Conservation (phyloP, 108 stramenopile species). For the Cyclotella atomus region DNA sequence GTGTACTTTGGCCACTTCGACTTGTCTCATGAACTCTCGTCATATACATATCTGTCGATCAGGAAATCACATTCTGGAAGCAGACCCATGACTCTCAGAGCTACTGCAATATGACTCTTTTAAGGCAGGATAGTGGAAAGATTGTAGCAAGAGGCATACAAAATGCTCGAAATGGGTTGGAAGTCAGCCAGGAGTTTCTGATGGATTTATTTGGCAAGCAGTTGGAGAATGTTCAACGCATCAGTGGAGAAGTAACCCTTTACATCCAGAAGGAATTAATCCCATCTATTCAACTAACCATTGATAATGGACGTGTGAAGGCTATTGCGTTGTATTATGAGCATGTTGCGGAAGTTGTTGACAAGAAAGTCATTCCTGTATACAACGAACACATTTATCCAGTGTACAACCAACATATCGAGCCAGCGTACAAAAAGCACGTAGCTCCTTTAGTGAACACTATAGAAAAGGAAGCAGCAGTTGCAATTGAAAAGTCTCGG, state of each 20-base stretch:
- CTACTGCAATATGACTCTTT: constrained; percentile 38
- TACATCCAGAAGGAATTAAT: constrained; percentile 12
- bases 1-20: background rate
- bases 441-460: constrained; percentile 35
- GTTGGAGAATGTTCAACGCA: constrained; percentile 6
- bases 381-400: constrained; percentile 47
- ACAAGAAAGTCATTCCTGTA: constrained; percentile 19
- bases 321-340: constrained; percentile 30
- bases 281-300: constrained; percentile 1
- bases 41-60: background rate
- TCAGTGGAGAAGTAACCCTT: constrained; percentile 8
- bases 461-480: constrained; percentile 26
- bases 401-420: constrained; percentile 38
- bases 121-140: constrained; percentile 36
- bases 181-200: constrained; percentile 15
- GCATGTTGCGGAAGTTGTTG: constrained; percentile 22
- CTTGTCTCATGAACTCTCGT: background rate
- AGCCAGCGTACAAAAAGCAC: constrained; percentile 39
- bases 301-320: constrained; percentile 3
- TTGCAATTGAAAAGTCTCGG: constrained; percentile 23
- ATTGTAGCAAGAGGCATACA: constrained; percentile 21
- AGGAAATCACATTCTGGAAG: constrained; percentile 47
- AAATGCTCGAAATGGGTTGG: constrained; percentile 19
- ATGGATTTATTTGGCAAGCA: constrained; percentile 11
- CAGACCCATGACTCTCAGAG: background rate